phyloP scores from a whole-genome alignment of 495 filamentous ascomycete species.

The Coniosporium apollinis region DNA sequence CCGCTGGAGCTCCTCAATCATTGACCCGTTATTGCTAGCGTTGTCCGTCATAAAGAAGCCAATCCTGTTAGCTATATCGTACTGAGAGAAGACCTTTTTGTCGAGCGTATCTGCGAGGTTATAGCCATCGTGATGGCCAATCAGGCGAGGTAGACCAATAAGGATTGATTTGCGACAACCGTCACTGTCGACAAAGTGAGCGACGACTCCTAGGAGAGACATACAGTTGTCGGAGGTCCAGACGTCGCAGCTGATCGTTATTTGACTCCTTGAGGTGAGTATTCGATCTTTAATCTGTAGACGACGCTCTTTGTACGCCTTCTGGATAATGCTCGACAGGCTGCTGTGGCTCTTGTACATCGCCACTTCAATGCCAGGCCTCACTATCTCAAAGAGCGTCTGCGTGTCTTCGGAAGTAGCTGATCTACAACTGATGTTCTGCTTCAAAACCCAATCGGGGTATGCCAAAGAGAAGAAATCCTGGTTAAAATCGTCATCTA shows the following conservation, averaged over 20 bases:
- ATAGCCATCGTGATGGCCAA: slow-evolving; percentile 3
- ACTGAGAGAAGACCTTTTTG: slow-evolving; percentile 2
- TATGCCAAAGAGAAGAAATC: neutral
- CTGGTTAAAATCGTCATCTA: neutral
- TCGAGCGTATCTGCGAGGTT: slow-evolving; percentile 4
- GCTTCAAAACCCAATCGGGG: neutral
- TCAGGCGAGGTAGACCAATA: slow-evolving; percentile 3
- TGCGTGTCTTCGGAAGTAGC: neutral
- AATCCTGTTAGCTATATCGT: slow-evolving; percentile 2
- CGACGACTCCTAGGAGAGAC: slow-evolving; percentile 3
- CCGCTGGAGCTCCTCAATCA: neutral
- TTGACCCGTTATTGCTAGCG: slow-evolving; percentile 1
- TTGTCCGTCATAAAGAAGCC: slow-evolving; percentile 10
- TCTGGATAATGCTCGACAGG: neutral
- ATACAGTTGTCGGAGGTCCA: slow-evolving; percentile 8
- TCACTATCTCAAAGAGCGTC: neutral
- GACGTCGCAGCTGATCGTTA: slow-evolving; percentile 3
- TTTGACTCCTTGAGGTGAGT: neutral
- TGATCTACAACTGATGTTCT: neutral
- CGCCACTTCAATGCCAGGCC: neutral
- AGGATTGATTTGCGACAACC: slow-evolving; percentile 1
- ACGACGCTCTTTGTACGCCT: neutral
- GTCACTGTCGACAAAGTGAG: slow-evolving; percentile 3
- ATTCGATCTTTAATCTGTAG: neutral
- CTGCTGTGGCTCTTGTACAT: neutral